These are phyloP conservation scores for Aspergillus affinis DNA, from an alignment of 495 filamentous ascomycete species.

Conservation along the genomic window DNA sequence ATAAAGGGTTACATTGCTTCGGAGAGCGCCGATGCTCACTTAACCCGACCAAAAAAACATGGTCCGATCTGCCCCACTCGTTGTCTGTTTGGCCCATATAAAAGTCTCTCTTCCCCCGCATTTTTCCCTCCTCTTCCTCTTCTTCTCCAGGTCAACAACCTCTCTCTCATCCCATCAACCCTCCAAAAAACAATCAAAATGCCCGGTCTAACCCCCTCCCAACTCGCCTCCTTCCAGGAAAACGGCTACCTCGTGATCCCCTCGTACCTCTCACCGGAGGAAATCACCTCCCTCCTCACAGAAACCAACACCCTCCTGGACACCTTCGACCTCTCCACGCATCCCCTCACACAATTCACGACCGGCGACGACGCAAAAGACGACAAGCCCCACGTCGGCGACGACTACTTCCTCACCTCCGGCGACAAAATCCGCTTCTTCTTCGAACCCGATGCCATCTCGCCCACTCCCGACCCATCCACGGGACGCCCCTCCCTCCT, in stretches of 20 bases:
- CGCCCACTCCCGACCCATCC: constrained; percentile 36
- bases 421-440: constrained; percentile 95
- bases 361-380: constrained; percentile 62
- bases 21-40: too few relatives aligned
- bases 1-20: too few relatives aligned
- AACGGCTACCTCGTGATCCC: constrained; percentile 93
- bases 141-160: too few relatives aligned
- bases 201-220: constrained; percentile 65
- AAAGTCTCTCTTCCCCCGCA: neutral
- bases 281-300: constrained; percentile 64
- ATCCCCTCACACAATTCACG: constrained; percentile 91
- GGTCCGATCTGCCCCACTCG: neutral
- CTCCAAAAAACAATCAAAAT: constrained; percentile 15
- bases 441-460: constrained; percentile 78
- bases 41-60: too few relatives aligned
- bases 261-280: constrained; percentile 63
- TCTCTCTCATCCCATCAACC: too few relatives aligned
- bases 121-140: neutral
- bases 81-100: neutral
- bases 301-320: constrained; percentile 75
- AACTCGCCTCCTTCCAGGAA: constrained; percentile 68
- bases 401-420: constrained; percentile 87
- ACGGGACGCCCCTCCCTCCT: constrained; percentile 50
- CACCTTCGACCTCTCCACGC: constrained; percentile 69
- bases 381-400: constrained; percentile 68